Percentiles rank a stretch among this genome's conserved stretches.
Evolutionary conservation across 768 basidiomycete species (phyloP).

Genomic region (Clitopilus passeckerianus): DNA sequence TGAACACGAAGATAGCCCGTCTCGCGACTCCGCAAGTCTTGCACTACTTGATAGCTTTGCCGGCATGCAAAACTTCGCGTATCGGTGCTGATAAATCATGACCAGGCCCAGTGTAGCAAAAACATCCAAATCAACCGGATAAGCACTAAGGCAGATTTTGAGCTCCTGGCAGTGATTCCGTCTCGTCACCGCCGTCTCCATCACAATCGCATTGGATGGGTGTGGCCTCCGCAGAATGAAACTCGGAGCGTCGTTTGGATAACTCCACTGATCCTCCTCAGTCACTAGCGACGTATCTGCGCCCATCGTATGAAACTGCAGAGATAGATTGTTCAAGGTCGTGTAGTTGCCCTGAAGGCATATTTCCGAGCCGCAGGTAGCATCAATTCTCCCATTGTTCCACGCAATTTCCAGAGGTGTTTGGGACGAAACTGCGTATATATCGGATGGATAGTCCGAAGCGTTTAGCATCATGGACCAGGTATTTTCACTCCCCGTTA

Average conservation of each 20-base stretch:
- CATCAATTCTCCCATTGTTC: too few relatives aligned
- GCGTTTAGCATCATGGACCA: not conserved
- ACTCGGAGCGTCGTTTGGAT: slow-evolving; percentile 11
- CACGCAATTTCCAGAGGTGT: too few relatives aligned
- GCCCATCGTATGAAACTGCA: not conserved
- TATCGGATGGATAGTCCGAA: not conserved
- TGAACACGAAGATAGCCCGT: too few relatives aligned
- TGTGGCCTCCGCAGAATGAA: slow-evolving; percentile 2
- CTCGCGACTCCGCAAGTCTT: too few relatives aligned
- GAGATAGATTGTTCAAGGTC: not conserved
- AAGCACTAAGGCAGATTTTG: slow-evolving; percentile 7
- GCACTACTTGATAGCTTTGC: not conserved
- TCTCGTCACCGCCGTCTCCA: slow-evolving; percentile 12
- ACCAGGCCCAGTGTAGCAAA: slow-evolving; percentile 5
- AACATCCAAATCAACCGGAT: slow-evolving; percentile 1
- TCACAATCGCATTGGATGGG: not conserved
- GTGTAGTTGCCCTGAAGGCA: not conserved
- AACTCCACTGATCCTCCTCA: slow-evolving; percentile 8
- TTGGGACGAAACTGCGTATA: too few relatives aligned
- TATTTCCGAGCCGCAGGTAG: not conserved
- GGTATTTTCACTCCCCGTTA: not conserved
- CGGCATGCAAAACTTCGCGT: slow-evolving; percentile 4
- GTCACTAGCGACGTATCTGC: slow-evolving; percentile 2
- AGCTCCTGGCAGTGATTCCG: slow-evolving; percentile 9
- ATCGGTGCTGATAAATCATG: slow-evolving; percentile 5